These are phyloP conservation scores for Euphorbia peplus DNA, from an alignment of 345 rosid genomes.

Conservation along the genomic window DNA sequence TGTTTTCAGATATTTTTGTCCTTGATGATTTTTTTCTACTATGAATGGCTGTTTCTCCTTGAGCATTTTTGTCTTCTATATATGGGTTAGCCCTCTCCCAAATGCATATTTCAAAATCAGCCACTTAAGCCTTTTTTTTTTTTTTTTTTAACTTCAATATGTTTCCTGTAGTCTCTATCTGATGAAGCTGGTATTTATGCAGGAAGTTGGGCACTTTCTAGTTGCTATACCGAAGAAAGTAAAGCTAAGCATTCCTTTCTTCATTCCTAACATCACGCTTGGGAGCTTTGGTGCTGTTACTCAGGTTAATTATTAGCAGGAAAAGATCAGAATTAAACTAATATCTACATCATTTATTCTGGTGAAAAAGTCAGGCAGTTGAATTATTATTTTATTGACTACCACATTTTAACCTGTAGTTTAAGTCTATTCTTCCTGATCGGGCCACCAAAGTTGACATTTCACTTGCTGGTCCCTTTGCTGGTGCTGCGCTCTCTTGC, in stretches of 20 bases:
- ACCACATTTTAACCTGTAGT: constrained; percentile 42
- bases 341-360: background rate
- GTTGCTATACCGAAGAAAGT: constrained; percentile 93
- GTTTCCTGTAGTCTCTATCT: background rate
- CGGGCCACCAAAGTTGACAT: constrained; percentile 83
- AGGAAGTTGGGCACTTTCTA: constrained; percentile 89
- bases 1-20: background rate
- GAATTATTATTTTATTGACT: background rate
- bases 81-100: background rate
- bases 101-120: background rate
- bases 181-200: constrained; percentile 28
- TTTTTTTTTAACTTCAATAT: too few relatives aligned
- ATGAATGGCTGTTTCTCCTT: background rate
- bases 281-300: constrained; percentile 99
- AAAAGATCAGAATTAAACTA: background rate
- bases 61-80: background rate
- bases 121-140: background rate
- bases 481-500: constrained; percentile 83
- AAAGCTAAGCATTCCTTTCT: constrained; percentile 85
- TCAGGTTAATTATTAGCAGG: constrained; percentile 44
- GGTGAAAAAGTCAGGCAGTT: constrained; percentile 7
- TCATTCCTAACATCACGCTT: constrained; percentile 92
- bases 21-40: background rate
- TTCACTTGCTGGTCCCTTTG: constrained; percentile 89
- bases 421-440: constrained; percentile 92